A percentile compares a stretch with the other conserved stretches of the same genome.
Conservation (phyloP, 2,329 filamentous ascomycete species). For the Rhinocladiella similis region DNA sequence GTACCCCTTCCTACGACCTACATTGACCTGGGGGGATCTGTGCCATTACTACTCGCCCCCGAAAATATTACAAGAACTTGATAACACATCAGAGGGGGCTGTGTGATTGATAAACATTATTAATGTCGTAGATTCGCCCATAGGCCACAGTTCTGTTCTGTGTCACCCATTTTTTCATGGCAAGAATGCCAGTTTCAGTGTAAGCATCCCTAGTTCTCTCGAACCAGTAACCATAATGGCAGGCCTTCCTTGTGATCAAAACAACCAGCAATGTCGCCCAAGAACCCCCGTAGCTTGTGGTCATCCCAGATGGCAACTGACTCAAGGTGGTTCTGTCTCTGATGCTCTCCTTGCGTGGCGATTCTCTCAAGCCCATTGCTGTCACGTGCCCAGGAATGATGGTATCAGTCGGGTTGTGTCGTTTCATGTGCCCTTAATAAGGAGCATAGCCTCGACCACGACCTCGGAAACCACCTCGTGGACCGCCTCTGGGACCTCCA, state of each 20-base stretch:
- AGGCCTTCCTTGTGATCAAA: not conserved
- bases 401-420: constrained; percentile 2
- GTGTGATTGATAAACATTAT: not conserved
- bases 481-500: constrained; percentile 22
- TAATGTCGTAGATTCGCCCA: not conserved
- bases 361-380: not conserved
- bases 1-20: too few species aligned
- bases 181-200: not conserved
- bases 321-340: not conserved
- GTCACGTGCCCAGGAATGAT: constrained; percentile 15
- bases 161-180: not conserved
- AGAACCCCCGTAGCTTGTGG: not conserved
- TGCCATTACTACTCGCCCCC: too few species aligned
- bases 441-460: constrained; percentile 57
- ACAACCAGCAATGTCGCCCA: not conserved
- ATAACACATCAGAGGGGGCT: not conserved
- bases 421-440: constrained; percentile 36
- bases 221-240: not conserved
- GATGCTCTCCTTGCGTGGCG: not conserved
- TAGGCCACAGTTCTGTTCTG: not conserved
- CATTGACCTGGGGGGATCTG: too few species aligned
- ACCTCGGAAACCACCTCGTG: constrained; percentile 34
- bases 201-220: not conserved
- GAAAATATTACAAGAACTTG: not conserved
- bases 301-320: not conserved